A percentile compares a stretch with the other conserved stretches of the same genome.
phyloP scores from a whole-genome alignment of 768 basidiomycete species.

The Rhizopogon salebrosus region DNA sequence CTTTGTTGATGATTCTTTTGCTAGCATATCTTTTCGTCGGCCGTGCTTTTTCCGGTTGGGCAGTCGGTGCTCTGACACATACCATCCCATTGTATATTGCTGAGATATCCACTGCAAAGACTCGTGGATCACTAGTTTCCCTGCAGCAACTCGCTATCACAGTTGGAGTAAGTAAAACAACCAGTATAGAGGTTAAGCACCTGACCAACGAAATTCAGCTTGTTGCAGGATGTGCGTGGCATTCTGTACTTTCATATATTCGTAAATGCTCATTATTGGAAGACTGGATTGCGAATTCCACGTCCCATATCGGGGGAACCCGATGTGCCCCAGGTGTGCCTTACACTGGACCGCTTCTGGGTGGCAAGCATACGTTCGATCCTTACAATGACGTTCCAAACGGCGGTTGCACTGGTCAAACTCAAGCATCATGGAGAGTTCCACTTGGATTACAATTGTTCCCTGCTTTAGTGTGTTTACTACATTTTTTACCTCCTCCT shows the following conservation, averaged over 20 bases:
- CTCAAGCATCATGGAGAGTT: constrained; percentile 28
- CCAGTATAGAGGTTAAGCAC: not conserved
- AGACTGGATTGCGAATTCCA: constrained; percentile 29
- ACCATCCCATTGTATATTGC: constrained; percentile 31
- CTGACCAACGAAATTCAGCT: constrained; percentile 12
- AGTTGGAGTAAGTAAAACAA: constrained; percentile 23
- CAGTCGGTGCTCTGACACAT: constrained; percentile 17
- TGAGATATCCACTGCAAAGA: constrained; percentile 33
- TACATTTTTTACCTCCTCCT: not conserved
- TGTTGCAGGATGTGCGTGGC: constrained; percentile 24
- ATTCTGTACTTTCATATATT: not conserved
- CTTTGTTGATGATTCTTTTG: not conserved
- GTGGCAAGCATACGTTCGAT: constrained; percentile 25
- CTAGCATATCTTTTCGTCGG: constrained; percentile 24
- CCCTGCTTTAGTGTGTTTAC: constrained; percentile 29
- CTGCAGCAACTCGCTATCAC: constrained; percentile 32
- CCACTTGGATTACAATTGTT: constrained; percentile 34
- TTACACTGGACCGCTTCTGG: constrained; percentile 26
- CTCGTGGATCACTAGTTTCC: constrained; percentile 32
- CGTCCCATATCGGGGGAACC: constrained; percentile 29
- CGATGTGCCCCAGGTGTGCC: constrained; percentile 23
- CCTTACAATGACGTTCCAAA: constrained; percentile 23
- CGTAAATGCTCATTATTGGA: not conserved
- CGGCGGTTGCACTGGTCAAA: constrained; percentile 27
- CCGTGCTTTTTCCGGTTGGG: constrained; percentile 18